phyloP scores from a whole-genome alignment of 1,284 basidiomycete species.

The Fistulina hepatica region DNA sequence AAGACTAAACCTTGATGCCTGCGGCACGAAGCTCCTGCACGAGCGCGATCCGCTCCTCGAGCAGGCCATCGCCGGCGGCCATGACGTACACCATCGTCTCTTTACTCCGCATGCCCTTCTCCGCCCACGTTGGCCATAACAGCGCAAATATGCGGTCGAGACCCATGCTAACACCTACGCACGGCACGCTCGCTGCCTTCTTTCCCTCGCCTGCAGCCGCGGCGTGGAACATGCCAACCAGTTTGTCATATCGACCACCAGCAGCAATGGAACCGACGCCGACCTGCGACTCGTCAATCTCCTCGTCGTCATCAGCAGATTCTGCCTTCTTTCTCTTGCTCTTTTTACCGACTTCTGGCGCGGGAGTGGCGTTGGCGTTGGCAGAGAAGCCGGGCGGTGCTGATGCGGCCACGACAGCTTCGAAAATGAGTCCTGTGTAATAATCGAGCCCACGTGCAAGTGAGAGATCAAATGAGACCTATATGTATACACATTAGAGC shows the following conservation, averaged over 20 bases:
- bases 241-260: conserved; percentile 92
- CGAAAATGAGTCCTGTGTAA: conserved; percentile 98
- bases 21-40: conserved; percentile 77
- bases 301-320: conserved; percentile 61
- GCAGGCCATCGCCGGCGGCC: conserved; percentile 82
- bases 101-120: conserved; percentile 72
- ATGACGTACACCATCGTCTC: conserved; percentile 94
- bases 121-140: conserved; percentile 78
- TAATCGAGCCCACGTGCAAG: conserved; percentile 96
- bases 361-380: conserved; percentile 28
- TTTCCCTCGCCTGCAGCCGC: conserved; percentile 66
- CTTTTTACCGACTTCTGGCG: conserved; percentile 41
- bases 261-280: conserved; percentile 98
- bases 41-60: conserved; percentile 79
- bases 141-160: conserved; percentile 95
- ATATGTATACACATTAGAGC: conserved; percentile 8
- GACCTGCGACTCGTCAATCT: conserved; percentile 85
- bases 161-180: conserved; percentile 90
- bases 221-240: conserved; percentile 89
- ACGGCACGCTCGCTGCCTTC: conserved; percentile 67
- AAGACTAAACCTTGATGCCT: conserved; percentile 69
- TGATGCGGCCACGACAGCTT: conserved; percentile 88
- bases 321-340: conserved; percentile 32
- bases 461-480: conserved; percentile 95
- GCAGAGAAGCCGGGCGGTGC: conserved; percentile 75